Percentiles rank a stretch among this genome's conserved stretches.
Evolutionary conservation across 169 alveolate genomes (phyloP).

Genomic region (Eimeria acervulina): DNA sequence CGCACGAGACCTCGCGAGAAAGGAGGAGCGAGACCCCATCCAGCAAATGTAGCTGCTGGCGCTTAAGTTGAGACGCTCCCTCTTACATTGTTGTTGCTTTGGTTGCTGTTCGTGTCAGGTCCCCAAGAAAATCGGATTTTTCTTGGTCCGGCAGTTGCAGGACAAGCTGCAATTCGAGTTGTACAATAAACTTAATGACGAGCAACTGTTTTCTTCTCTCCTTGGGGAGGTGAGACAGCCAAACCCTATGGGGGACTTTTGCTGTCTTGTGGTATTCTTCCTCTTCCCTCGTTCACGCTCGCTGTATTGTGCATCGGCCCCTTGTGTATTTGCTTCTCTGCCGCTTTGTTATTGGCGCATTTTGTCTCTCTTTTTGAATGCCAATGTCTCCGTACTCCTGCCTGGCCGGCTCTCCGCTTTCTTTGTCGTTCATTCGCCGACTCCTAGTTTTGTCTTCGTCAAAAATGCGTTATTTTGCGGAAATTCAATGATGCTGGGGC

Average conservation of each 20-base stretch:
- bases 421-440: not conserved
- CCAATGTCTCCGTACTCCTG: not conserved
- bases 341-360: not conserved
- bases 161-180: conserved; percentile 93
- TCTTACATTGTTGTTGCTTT: not conserved
- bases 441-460: not conserved
- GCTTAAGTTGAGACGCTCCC: not conserved
- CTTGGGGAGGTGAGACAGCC: conserved; percentile 79
- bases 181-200: conserved; percentile 90
- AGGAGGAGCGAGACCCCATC: no score
- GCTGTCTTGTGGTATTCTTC: not conserved
- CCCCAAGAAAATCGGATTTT: conserved; percentile 98
- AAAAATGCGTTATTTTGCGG: not conserved
- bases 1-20: not conserved
- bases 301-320: not conserved
- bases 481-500: not conserved
- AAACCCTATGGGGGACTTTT: not conserved
- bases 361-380: not conserved
- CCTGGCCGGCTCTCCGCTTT: not conserved
- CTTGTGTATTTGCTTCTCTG: not conserved
- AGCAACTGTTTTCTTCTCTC: conserved; percentile 87
- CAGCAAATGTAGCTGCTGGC: not conserved
- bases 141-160: conserved; percentile 91
- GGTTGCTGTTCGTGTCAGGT: conserved; percentile 77
- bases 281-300: not conserved